Base-by-base conservation (phyloP, 768 basidiomycete genomes). In the Boletus patriciae region DNA sequence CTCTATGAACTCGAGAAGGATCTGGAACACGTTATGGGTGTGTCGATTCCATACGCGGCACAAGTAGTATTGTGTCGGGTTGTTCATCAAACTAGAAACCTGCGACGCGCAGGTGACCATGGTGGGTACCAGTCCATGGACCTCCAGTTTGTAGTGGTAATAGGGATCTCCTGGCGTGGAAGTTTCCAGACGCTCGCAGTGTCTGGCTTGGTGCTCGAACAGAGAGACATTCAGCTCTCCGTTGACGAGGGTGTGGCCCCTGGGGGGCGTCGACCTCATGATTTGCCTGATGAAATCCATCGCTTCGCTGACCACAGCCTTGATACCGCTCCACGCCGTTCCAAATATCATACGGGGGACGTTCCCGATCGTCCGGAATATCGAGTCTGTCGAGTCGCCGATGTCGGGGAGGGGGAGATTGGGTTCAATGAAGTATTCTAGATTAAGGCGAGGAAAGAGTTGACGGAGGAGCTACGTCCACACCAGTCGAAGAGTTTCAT, bases 401-500 rank as follows among this genome's bases (percentile, higher is more conserved):
- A 65, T 9, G 16, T 23, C 5, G 27, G 59, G 60, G 1, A 18
- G 11, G 6, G 57, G 50, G n/a, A 50, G 54, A n/a, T 46, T 40
- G n/a, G 48, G 45, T 15, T 31, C 46, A 15, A 54, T 12, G 46
- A 61, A 69, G 37, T 68, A 69, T 45, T 45, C 47, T 4, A 66
- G 54, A 27, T 43, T 9, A 13, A 33, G 2, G 68, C 68, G 25
- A 69, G 56, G 47, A 65, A 63, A 18, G 68, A 47, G 59, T 69
- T 69, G 58, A 62, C 33, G 3, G 54, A 33, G 16, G 68, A 60
- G n/a, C 44, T 44, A 6, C 38, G 54, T 40, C 68, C 68, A 31
- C 59, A 59, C 66, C 68, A 69, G 45, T 70, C 66, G 37, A 69
- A 69, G 34, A 69, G 50, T 0, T 63, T 56, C 36, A 59, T 18